Evolutionary conservation across 208 protist genomes (phyloP).

Genomic region (Leishmania arabica): DNA sequence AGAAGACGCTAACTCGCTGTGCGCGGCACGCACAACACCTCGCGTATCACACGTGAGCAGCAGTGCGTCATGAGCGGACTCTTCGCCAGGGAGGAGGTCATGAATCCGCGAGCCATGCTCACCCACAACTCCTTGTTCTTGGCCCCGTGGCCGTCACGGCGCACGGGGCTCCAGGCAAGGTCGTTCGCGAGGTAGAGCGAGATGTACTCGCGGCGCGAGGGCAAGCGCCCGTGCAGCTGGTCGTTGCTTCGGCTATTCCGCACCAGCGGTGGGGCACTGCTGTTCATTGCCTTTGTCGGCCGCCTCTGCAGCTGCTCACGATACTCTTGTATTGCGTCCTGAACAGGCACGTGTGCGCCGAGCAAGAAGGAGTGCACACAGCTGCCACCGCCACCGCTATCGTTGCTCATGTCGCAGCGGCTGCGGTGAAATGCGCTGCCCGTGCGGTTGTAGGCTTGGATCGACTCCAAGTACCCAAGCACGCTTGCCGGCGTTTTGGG

Average conservation of each 20-base stretch:
- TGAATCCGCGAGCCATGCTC: conserved; percentile 50
- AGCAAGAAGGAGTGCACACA: background rate
- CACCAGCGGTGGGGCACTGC: background rate
- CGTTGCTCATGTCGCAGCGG: background rate
- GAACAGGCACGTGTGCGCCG: conserved; percentile 6
- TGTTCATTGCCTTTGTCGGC: background rate
- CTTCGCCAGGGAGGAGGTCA: conserved; percentile 42
- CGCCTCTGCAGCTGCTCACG: background rate
- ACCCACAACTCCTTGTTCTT: conserved; percentile 52
- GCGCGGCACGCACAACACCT: conserved; percentile 48
- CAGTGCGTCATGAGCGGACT: conserved; percentile 57
- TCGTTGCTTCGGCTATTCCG: background rate
- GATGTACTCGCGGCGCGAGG: conserved; percentile 58
- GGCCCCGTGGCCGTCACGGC: conserved; percentile 29
- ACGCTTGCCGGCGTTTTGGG: background rate
- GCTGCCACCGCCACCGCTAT: background rate
- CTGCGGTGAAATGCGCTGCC: conserved; percentile 25
- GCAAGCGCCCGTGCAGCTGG: conserved; percentile 24
- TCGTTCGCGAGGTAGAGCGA: conserved; percentile 58
- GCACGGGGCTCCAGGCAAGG: conserved; percentile 43
- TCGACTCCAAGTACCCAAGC: conserved; percentile 20
- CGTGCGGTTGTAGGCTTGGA: conserved; percentile 23
- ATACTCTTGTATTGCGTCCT: conserved; percentile 11
- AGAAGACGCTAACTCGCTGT: background rate
- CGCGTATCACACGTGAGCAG: conserved; percentile 51